A percentile compares a stretch with the other conserved stretches of the same genome.
Conservation (phyloP, 2,329 filamentous ascomycete species). For the Hypoxylon sp. region DNA sequence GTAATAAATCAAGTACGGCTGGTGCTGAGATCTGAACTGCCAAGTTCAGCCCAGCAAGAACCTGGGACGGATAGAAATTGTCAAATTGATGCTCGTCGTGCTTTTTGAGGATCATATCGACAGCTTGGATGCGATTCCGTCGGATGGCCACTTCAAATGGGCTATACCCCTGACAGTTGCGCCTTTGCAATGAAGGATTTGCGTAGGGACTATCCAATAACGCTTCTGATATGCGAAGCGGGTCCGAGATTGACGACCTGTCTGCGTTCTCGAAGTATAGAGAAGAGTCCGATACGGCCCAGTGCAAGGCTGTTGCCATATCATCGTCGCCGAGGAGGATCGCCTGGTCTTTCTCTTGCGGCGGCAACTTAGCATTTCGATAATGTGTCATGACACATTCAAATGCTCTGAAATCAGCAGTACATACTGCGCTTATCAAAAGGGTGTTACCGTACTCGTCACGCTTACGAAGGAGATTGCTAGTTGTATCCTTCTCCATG, state of each 20-base stretch:
- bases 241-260: conserved; percentile 8
- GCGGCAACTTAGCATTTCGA: conserved; percentile 4
- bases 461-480: conserved; percentile 8
- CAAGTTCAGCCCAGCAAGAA: conserved; percentile 14
- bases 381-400: conserved; percentile 22
- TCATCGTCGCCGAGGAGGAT: conserved; percentile 18
- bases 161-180: conserved; percentile 16
- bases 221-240: conserved; percentile 19
- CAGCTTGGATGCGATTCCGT: conserved; percentile 22
- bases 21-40: conserved; percentile 11
- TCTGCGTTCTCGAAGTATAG: conserved; percentile 14
- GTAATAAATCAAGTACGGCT: conserved; percentile 14
- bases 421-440: conserved; percentile 23
- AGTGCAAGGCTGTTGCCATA: conserved; percentile 15
- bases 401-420: conserved; percentile 20
- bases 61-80: conserved; percentile 13
- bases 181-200: conserved; percentile 4
- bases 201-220: conserved; percentile 19
- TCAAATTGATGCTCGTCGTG: conserved; percentile 9
- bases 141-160: conserved; percentile 24
- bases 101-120: conserved; percentile 22
- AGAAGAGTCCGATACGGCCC: conserved; percentile 21
- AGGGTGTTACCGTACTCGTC: conserved; percentile 21
- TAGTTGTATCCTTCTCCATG: conserved; percentile 15
- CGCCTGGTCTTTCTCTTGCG: conserved; percentile 8